Evolutionary conservation across 306 rosid genomes (phyloP), one percentile per base, ranked within the genome.

Genomic region (Fragaria vesca): DNA sequence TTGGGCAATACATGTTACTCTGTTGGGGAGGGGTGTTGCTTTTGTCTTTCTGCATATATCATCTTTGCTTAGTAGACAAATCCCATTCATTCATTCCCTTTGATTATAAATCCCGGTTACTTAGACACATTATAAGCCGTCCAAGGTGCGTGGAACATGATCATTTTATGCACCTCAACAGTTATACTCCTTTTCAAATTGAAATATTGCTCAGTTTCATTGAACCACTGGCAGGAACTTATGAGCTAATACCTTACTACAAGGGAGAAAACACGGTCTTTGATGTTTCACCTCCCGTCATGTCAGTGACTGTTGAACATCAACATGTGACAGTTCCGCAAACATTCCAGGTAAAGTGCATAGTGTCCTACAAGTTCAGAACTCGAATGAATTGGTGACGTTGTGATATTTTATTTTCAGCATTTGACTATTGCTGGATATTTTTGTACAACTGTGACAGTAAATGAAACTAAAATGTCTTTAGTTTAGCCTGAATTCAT

Each of bases 181-280:
- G 40, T 68, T 78, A 30, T 51, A 34, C 18, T 45, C 8, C 45
- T 48, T 66, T 75, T 61, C 45, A 62, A 21, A 4, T 67, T 76
- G 69, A 42, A 75, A 4, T 32, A 40, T 32, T 48, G 32, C 71
- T 73, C 32, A 76, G 62, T 79, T 72, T 79, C 69, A 58, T 81
- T 74, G 40, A 54, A 87, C 76, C 66, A 45, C 68, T 78, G 21
- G 43, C 96, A 95, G 99, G 99, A 84, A 84, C 78, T 54, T 95
- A 87, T 76, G 90, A 88, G 84, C 90, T 95, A 73, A 87, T 95
- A 75, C 99, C 99, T 75, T 95, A 86, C 87, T 95, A 95, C 88
- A 93, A 90, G 90, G 99, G 99, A 74, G 99, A 95, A 80, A 93
- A 95, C 86, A 91, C 97, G 21, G 89, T 91, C 52, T 95, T 95